Conservation (phyloP, 163 green algal genomes). For the Scenedesmus sp. region DNA sequence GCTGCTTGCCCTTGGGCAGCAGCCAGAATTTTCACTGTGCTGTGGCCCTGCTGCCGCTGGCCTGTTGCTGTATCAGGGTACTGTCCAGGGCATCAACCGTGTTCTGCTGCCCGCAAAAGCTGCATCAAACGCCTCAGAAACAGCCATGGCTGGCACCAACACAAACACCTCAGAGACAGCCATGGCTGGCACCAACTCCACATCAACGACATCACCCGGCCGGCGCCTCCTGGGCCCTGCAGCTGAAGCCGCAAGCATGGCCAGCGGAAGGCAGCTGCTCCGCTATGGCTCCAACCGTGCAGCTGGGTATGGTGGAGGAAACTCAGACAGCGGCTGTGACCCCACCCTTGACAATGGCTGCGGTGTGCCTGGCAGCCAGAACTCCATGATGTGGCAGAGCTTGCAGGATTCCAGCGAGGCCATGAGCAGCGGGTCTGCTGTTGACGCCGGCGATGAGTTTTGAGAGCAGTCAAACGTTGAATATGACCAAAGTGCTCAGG, state of each 20-base stretch:
- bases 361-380: neutral
- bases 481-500: neutral
- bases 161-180: neutral
- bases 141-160: too few species aligned
- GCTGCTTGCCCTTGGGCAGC: neutral
- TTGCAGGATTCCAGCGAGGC: neutral
- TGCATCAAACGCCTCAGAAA: neutral
- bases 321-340: neutral
- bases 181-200: neutral
- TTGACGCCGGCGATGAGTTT: neutral
- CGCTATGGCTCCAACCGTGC: neutral
- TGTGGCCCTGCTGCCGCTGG: neutral
- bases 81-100: neutral
- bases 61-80: neutral
- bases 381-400: neutral
- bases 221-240: neutral
- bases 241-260: neutral
- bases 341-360: neutral
- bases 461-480: neutral
- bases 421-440: neutral
- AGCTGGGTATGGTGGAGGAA: too few species aligned
- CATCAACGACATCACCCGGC: neutral
- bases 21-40: neutral
- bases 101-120: neutral
- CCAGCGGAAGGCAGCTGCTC: neutral